Evolutionary conservation across 2,329 filamentous ascomycete species (phyloP).

Genomic region (Sclerotinia nivalis): DNA sequence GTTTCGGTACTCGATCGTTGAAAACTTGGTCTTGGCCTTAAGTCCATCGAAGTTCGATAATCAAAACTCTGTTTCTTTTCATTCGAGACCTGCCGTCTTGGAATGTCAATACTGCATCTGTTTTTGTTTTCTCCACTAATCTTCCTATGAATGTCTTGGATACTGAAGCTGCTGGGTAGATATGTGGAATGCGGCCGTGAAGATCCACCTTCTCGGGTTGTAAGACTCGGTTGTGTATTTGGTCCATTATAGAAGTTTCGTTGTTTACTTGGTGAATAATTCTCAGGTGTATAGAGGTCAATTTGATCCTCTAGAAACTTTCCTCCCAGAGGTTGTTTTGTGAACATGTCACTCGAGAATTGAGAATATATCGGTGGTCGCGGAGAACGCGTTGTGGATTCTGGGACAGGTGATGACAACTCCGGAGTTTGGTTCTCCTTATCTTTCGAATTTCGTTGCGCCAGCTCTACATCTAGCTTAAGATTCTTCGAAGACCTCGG

Average conservation of each 20-base stretch:
- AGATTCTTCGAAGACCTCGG: slow-evolving; percentile 74
- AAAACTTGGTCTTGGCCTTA: slow-evolving; percentile 31
- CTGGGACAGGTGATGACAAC: slow-evolving; percentile 44
- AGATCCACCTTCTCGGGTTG: slow-evolving; percentile 30
- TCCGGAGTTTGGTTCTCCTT: slow-evolving; percentile 79
- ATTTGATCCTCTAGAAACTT: slow-evolving; percentile 43
- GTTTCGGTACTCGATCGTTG: slow-evolving; percentile 34
- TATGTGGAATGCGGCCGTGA: slow-evolving; percentile 39
- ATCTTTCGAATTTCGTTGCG: slow-evolving; percentile 57
- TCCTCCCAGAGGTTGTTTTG: slow-evolving; percentile 44
- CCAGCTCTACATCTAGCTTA: slow-evolving; percentile 52
- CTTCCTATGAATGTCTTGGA: slow-evolving; percentile 40
- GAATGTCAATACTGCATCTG: slow-evolving; percentile 36
- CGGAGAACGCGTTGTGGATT: slow-evolving; percentile 43
- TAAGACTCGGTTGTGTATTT: slow-evolving; percentile 35
- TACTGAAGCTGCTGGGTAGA: slow-evolving; percentile 41
- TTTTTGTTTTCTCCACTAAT: slow-evolving; percentile 34
- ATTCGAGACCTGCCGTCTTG: slow-evolving; percentile 32
- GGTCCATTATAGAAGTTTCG: slow-evolving; percentile 37
- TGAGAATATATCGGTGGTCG: slow-evolving; percentile 80
- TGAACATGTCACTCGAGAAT: slow-evolving; percentile 53
- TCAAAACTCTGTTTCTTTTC: slow-evolving; percentile 23
- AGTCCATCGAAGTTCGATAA: slow-evolving; percentile 14
- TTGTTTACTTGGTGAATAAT: slow-evolving; percentile 39
- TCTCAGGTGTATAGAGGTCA: slow-evolving; percentile 40